Conservation (phyloP, 106 monocot genomes). For the Dendrobium catenatum region DNA sequence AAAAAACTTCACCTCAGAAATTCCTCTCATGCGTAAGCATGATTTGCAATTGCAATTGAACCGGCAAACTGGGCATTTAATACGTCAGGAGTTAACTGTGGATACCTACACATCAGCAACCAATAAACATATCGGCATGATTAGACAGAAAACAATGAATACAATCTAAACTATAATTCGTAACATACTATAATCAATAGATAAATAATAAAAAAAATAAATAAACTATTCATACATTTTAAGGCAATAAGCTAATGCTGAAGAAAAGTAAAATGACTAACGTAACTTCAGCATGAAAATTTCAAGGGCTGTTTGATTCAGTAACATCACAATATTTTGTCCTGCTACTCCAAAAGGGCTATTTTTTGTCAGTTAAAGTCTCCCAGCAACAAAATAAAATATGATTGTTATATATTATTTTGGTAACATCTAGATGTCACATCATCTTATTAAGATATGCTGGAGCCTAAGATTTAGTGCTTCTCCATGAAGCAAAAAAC, state of each 20-base stretch:
- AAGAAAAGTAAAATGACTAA: neutral
- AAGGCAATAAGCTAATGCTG: neutral
- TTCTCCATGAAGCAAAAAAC: too few relatives aligned
- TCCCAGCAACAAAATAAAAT: too few relatives aligned
- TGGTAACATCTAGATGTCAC: too few relatives aligned
- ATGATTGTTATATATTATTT: too few relatives aligned
- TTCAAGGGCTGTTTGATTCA: neutral
- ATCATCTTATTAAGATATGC: too few relatives aligned
- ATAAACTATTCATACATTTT: neutral
- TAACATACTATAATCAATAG: neutral
- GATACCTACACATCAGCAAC: conserved; percentile 41
- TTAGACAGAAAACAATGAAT: neutral
- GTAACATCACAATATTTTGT: neutral
- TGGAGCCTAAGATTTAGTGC: too few relatives aligned
- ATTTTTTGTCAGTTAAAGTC: neutral
- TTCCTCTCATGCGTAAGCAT: conserved; percentile 60
- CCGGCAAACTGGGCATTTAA: conserved; percentile 42
- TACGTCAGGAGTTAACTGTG: conserved; percentile 30
- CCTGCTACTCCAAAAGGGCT: neutral
- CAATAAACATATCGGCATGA: neutral
- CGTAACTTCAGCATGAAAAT: neutral
- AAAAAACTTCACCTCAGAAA: conserved; percentile 25
- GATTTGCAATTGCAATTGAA: conserved; percentile 67
- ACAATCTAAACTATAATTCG: neutral
- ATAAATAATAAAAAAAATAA: neutral